phyloP scores from a whole-genome alignment of 2,329 filamentous ascomycete species.

The Coniochaeta sp. region DNA sequence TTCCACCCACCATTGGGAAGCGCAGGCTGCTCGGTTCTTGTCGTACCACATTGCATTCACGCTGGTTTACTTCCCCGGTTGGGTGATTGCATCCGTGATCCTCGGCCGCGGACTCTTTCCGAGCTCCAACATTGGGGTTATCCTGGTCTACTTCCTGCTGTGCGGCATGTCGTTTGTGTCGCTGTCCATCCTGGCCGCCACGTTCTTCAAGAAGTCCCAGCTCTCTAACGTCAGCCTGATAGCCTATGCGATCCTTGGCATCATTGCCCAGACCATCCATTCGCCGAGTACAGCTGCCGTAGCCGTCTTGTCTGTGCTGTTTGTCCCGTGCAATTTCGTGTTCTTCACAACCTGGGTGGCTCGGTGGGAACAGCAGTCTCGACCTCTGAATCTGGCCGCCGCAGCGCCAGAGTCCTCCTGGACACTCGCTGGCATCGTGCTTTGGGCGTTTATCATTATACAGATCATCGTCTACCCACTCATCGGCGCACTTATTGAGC shows the following conservation, averaged over 20 bases:
- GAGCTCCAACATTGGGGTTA: conserved; percentile 54
- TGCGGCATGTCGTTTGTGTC: conserved; percentile 71
- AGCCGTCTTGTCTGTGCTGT: conserved; percentile 64
- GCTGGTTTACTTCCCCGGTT: conserved; percentile 71
- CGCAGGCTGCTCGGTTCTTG: conserved; percentile 68
- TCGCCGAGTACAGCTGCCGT: conserved; percentile 56
- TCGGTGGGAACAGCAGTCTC: conserved; percentile 60
- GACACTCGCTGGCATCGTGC: conserved; percentile 61
- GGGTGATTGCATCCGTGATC: conserved; percentile 68
- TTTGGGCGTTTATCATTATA: conserved; percentile 70
- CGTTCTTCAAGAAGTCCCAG: conserved; percentile 81
- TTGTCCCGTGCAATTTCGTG: conserved; percentile 82
- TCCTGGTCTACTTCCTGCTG: conserved; percentile 68
- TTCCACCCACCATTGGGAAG: conserved; percentile 63
- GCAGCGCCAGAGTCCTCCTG: conserved; percentile 59
- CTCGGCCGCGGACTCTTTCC: conserved; percentile 56
- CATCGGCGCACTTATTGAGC: conserved; percentile 66
- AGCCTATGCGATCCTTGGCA: conserved; percentile 64
- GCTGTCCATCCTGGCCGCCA: conserved; percentile 71
- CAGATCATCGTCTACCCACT: conserved; percentile 75
- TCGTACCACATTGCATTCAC: conserved; percentile 77
- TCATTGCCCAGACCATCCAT: conserved; percentile 70
- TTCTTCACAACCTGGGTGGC: conserved; percentile 72
- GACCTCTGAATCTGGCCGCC: conserved; percentile 52
- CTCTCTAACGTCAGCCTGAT: conserved; percentile 78